Percentiles rank a stretch among this genome's conserved stretches.
Conservation (phyloP, 2,329 filamentous ascomycete species). For the Coniochaeta pulveracea region DNA sequence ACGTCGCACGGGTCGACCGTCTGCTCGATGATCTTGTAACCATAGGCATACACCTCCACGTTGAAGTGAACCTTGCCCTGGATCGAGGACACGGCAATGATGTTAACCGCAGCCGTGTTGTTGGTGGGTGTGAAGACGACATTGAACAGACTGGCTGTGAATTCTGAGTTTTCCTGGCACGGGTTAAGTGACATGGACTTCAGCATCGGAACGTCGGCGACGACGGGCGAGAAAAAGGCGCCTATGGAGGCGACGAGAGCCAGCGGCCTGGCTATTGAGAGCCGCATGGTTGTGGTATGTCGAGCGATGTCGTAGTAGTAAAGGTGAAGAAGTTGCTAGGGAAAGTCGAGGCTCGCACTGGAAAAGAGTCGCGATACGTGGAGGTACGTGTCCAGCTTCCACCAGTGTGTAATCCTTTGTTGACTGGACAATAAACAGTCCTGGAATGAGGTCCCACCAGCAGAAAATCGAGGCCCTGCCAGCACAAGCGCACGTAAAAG, state of each 20-base stretch:
- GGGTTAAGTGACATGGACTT: conserved; percentile 53
- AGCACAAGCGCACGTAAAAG: no score
- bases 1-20: conserved; percentile 58
- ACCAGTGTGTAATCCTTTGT: background rate
- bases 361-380: no score
- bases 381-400: background rate
- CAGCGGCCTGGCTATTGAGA: conserved; percentile 26
- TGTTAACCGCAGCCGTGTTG: conserved; percentile 51
- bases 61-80: conserved; percentile 63
- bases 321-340: background rate
- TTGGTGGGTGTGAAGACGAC: conserved; percentile 60
- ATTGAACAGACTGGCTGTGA: conserved; percentile 71
- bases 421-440: background rate
- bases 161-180: conserved; percentile 66
- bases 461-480: no score
- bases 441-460: conserved; percentile 1
- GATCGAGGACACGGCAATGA: conserved; percentile 64
- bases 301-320: conserved; percentile 1
- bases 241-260: conserved; percentile 32
- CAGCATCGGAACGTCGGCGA: conserved; percentile 21
- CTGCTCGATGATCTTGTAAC: conserved; percentile 50
- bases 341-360: no score
- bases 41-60: conserved; percentile 61
- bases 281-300: conserved; percentile 12
- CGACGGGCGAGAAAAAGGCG: conserved; percentile 31